Conservation (phyloP, 2,329 filamentous ascomycete species). For the Triangularia setosa region DNA sequence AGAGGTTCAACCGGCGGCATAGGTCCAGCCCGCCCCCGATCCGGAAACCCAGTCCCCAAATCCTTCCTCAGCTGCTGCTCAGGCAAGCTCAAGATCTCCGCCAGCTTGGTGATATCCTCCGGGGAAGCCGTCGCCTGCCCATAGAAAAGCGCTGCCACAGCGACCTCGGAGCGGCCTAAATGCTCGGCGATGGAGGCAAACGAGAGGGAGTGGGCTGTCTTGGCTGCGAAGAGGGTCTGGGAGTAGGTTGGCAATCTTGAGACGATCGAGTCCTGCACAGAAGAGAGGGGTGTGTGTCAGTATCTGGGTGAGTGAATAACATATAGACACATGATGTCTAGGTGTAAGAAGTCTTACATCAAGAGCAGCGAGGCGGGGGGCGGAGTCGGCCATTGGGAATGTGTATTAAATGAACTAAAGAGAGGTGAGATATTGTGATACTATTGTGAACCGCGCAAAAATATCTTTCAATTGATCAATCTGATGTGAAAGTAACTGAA, state of each 20-base stretch:
- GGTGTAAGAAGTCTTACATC: conserved; percentile 39
- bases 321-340: too few relatives aligned
- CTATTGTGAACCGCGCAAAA: too few relatives aligned
- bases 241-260: conserved; percentile 68
- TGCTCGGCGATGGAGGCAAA: conserved; percentile 72
- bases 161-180: conserved; percentile 78
- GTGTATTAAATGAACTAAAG: background rate
- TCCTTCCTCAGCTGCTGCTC: conserved; percentile 55
- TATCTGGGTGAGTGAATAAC: too few relatives aligned
- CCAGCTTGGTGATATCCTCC: conserved; percentile 55
- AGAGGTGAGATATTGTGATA: background rate
- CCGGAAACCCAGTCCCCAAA: conserved; percentile 65
- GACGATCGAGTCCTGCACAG: conserved; percentile 47
- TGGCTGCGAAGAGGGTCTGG: conserved; percentile 73
- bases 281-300: background rate
- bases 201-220: conserved; percentile 68
- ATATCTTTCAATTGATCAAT: too few relatives aligned
- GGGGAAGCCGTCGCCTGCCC: conserved; percentile 56
- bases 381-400: conserved; percentile 24
- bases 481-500: too few relatives aligned
- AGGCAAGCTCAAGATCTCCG: conserved; percentile 50
- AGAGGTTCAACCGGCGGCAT: conserved; percentile 83
- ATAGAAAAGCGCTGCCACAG: conserved; percentile 85
- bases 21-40: conserved; percentile 72
- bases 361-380: conserved; percentile 31